phyloP scores from a whole-genome alignment of 2,329 filamentous ascomycete species.

The Penicillium sumatraense region DNA sequence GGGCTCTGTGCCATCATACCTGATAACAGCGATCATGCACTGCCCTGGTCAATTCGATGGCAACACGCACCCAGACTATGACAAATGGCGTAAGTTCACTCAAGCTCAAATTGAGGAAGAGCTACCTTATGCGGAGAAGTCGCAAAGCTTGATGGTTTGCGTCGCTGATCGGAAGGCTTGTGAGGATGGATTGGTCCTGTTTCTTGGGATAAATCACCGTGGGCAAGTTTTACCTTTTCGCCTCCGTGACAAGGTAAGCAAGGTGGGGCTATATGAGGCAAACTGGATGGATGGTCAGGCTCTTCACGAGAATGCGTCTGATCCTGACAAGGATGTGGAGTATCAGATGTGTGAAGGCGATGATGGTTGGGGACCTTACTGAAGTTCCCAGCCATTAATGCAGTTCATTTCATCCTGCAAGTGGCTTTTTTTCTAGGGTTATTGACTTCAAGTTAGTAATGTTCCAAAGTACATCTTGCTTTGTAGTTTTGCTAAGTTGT shows the following conservation, averaged over 20 bases:
- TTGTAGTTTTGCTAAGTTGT: too few species aligned
- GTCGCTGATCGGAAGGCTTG: slow-evolving; percentile 25
- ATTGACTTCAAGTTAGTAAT: too few species aligned
- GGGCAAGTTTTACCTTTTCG: slow-evolving; percentile 21
- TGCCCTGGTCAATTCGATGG: slow-evolving; percentile 22
- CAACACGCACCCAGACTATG: neutral
- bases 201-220: slow-evolving; percentile 20
- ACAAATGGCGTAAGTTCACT: neutral
- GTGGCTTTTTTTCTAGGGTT: too few species aligned
- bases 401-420: too few species aligned
- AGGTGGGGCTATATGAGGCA: neutral
- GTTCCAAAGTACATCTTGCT: too few species aligned
- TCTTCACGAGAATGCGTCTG: slow-evolving; percentile 16
- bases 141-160: slow-evolving; percentile 6
- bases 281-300: slow-evolving; percentile 15
- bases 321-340: slow-evolving; percentile 14
- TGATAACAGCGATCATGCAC: slow-evolving; percentile 19
- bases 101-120: neutral
- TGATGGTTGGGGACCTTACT: too few species aligned
- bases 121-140: neutral
- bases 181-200: slow-evolving; percentile 23
- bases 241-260: slow-evolving; percentile 11
- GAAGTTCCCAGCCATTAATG: too few species aligned
- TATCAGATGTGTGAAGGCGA: slow-evolving; percentile 9
- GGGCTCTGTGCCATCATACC: slow-evolving; percentile 18